A percentile compares a stretch with the other conserved stretches of the same genome.
Evolutionary conservation across 345 rosid genomes (phyloP).

Genomic region (Linum tenue): DNA sequence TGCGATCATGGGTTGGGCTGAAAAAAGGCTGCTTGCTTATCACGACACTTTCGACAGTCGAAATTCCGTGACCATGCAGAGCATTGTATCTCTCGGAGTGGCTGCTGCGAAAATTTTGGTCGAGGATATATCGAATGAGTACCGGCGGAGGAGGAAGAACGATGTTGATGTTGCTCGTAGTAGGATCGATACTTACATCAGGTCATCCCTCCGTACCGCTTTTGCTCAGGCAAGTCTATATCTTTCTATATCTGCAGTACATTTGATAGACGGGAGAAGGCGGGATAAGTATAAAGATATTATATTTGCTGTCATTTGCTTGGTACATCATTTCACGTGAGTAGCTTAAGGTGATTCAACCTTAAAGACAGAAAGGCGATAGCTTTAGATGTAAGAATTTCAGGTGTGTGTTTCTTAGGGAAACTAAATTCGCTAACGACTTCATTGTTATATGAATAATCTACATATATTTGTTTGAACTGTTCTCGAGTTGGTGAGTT

Average conservation of each 20-base stretch:
- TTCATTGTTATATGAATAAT: no score
- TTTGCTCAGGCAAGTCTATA: conserved; percentile 90
- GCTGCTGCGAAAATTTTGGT: conserved; percentile 81
- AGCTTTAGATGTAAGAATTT: no score
- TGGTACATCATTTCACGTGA: no score
- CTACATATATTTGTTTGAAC: neutral
- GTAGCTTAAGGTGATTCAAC: no score
- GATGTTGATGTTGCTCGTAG: conserved; percentile 78
- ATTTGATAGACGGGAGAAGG: no score
- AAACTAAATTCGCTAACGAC: no score
- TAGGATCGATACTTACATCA: conserved; percentile 88
- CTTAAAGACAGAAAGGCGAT: no score
- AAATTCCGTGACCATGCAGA: conserved; percentile 65
- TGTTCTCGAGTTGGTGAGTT: conserved; percentile 9
- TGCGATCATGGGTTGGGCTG: conserved; percentile 92
- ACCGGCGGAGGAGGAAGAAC: conserved; percentile 75
- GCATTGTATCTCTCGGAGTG: conserved; percentile 80
- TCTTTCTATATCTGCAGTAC: no score
- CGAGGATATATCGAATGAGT: conserved; percentile 92
- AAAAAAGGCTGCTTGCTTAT: conserved; percentile 91
- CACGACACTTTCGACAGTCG: conserved; percentile 79
- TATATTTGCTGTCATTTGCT: no score
- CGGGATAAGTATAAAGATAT: no score
- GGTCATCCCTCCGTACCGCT: conserved; percentile 89
- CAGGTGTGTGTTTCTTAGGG: no score